These are phyloP conservation scores for Colletotrichum sublineola DNA, from an alignment of 2,329 filamentous ascomycete species.

Conservation along the genomic window DNA sequence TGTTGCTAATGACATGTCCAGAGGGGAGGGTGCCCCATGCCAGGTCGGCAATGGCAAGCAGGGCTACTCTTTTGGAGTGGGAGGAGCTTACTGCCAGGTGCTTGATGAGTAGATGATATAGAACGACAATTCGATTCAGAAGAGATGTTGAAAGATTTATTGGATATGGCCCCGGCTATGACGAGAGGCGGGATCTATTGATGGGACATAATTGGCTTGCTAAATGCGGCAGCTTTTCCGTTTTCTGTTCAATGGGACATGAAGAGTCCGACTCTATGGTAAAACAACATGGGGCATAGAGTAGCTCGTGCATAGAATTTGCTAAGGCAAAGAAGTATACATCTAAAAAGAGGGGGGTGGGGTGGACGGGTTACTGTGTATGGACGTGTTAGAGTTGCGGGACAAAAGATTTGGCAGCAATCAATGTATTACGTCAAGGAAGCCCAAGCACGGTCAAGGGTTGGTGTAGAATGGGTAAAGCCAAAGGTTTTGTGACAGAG, in stretches of 20 bases:
- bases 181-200: not conserved
- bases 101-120: not conserved
- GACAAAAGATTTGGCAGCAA: conserved; percentile 28
- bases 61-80: not conserved
- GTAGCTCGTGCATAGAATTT: conserved; percentile 20
- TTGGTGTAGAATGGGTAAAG: not conserved
- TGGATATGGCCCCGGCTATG: not conserved
- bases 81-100: not conserved
- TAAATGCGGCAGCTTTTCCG: not conserved
- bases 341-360: too few relatives aligned
- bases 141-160: not conserved
- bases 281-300: not conserved
- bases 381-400: conserved; percentile 26
- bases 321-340: not conserved
- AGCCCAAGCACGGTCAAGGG: not conserved
- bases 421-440: not conserved
- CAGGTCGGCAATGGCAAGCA: conserved; percentile 12
- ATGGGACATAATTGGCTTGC: conserved; percentile 23
- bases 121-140: not conserved
- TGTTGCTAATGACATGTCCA: conserved; percentile 17
- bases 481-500: not conserved
- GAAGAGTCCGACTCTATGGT: conserved; percentile 4
- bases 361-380: too few relatives aligned
- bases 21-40: conserved; percentile 17
- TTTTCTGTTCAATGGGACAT: not conserved